Evolutionary conservation across 176 grass and related monocot genomes (phyloP), one percentile per base, ranked within the genome.

Genomic region (Avena eriantha): DNA sequence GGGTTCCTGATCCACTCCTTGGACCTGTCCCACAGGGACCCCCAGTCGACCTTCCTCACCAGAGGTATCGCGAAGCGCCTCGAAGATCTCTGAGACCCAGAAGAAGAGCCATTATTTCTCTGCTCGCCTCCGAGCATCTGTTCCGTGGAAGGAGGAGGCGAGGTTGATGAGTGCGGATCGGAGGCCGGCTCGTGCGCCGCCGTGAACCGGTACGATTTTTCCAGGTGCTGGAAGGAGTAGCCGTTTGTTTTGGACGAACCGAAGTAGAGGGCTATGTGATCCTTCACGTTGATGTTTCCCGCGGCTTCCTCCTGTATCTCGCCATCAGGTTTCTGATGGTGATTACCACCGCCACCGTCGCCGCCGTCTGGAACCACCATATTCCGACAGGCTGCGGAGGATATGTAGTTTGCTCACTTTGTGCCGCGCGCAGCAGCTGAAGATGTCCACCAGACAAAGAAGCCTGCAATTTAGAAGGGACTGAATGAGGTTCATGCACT

Each of bases 1-100:
- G 95, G 95, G 57, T 85, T 82, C 84, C 29, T 80, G 15, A 97
- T 91, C 95, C 95, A 97, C 18, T 56, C 81, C 90, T 92, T 97
- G 76, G 77, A 85, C 56, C 71, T 86, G 46, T 26, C 78, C 88
- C 90, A 89, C 17, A 97, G 15, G 0, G 92, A 67, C 3, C 6
- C 80, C 92, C 90, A 97, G 26, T 94, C 81, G 1, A 97, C 92
- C 93, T 94, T 92, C 71, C 68, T 90, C 76, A 80, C 78, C 33
- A 94, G 92, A 0, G 88, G 80, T 19, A 92, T 79, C 7, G 1
- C 69, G 59, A 85, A 90, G 19, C 69, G 72, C 22, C 78, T 46
- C 6, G 79, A 55, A 1, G 85, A 26, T 17, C 69, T 35, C 65
- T 69, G 90, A 59, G 26, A 56, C 5, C 45, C 45, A 2, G 45